phyloP scores from a whole-genome alignment of 495 filamentous ascomycete species.

The Neurospora sp. region DNA sequence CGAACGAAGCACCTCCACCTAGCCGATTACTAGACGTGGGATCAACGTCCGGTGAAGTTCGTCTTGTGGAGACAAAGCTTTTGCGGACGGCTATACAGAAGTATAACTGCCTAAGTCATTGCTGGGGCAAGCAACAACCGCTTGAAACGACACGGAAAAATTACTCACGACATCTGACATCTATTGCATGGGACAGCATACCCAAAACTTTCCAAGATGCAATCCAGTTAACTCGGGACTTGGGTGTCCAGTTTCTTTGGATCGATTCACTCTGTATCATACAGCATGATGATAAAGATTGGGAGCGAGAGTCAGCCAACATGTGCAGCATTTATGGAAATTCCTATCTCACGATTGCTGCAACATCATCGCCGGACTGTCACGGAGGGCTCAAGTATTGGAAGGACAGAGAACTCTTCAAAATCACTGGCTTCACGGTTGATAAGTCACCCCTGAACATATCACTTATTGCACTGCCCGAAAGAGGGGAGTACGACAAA shows the following conservation, averaged over 20 bases:
- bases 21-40: background rate
- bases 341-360: conserved; percentile 12
- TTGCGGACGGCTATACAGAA: background rate
- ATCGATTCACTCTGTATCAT: conserved; percentile 28
- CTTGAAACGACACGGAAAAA: background rate
- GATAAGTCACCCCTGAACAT: background rate
- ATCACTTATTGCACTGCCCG: background rate
- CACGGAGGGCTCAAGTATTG: background rate
- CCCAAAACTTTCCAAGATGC: conserved; percentile 20
- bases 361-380: conserved; percentile 5
- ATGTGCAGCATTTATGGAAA: conserved; percentile 20
- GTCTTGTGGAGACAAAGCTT: background rate
- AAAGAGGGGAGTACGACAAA: fast-evolving
- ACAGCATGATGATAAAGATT: conserved; percentile 15
- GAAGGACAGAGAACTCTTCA: background rate
- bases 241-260: conserved; percentile 23
- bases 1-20: background rate
- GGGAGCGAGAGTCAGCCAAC: conserved; percentile 11
- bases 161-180: background rate
- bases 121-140: conserved; percentile 1
- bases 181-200: conserved; percentile 3
- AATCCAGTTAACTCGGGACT: conserved; percentile 8
- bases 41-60: background rate
- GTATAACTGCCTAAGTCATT: background rate
- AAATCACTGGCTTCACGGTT: background rate